A percentile compares a stretch with the other conserved stretches of the same genome.
These are phyloP conservation scores for Psilocybe sp. DNA, from an alignment of 768 basidiomycete genomes.

Conservation along the genomic window DNA sequence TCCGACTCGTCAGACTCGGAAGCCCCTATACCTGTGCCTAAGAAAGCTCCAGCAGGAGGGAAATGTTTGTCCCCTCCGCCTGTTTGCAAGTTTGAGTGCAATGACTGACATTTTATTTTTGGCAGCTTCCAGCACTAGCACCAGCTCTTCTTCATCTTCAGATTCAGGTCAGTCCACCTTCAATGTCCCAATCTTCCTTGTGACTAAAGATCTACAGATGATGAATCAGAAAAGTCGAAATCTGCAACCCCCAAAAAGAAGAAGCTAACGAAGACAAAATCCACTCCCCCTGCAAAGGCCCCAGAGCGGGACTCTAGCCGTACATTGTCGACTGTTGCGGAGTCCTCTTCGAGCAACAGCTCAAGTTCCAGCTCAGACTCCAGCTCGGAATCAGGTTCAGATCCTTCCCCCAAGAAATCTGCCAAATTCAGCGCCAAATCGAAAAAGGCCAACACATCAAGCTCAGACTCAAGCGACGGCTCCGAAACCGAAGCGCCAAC, in stretches of 20 bases:
- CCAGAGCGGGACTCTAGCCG: constrained; percentile 35
- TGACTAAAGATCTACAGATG: constrained; percentile 13
- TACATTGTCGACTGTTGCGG: constrained; percentile 24
- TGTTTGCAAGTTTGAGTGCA: too few relatives aligned
- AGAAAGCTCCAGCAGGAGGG: not conserved
- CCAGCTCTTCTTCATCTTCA: constrained; percentile 24
- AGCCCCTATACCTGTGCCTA: not conserved
- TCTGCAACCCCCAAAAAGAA: constrained; percentile 17
- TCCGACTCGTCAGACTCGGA: constrained; percentile 3
- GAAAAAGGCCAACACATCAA: constrained; percentile 1
- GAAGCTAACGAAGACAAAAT: constrained; percentile 12
- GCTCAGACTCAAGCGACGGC: constrained; percentile 9
- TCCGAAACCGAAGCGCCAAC: constrained; percentile 4
- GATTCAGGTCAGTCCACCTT: constrained; percentile 10
- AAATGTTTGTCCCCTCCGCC: too few relatives aligned
- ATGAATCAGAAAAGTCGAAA: constrained; percentile 32
- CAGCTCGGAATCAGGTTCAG: too few relatives aligned
- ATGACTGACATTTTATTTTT: not conserved
- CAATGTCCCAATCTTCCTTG: not conserved
- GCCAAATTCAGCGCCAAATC: not conserved
- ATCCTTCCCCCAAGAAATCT: constrained; percentile 5
- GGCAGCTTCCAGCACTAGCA: not conserved
- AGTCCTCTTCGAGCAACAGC: constrained; percentile 23
- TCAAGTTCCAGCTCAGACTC: constrained; percentile 22
- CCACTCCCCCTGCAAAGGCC: constrained; percentile 5